These are phyloP conservation scores for Cenchrus fungigraminus DNA, from an alignment of 176 grass and related monocot species.

Conservation along the genomic window DNA sequence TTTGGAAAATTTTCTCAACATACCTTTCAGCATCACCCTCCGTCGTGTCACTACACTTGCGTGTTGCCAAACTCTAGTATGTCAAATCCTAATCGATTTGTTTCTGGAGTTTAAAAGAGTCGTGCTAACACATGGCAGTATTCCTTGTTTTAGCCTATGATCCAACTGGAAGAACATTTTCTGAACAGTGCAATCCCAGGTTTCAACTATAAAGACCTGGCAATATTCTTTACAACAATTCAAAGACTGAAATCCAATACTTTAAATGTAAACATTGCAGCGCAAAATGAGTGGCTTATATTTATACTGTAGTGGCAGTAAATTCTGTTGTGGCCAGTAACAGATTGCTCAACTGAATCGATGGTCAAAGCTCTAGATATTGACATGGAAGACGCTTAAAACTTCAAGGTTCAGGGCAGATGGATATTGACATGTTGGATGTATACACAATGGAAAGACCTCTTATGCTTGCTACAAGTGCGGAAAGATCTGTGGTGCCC, in stretches of 20 bases:
- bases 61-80: not conserved
- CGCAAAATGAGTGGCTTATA: constrained; percentile 6
- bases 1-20: constrained; percentile 5
- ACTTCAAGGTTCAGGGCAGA: constrained; percentile 9
- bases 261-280: not conserved
- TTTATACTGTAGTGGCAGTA: not conserved
- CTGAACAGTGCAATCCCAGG: not conserved
- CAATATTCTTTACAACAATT: not conserved
- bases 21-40: not conserved
- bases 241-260: not conserved
- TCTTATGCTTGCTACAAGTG: constrained; percentile 5
- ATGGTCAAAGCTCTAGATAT: not conserved
- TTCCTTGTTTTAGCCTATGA: not conserved
- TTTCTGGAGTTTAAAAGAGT: not conserved
- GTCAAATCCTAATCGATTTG: not conserved
- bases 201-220: not conserved
- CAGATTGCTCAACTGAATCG: not conserved
- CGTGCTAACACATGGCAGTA: not conserved
- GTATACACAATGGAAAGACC: not conserved
- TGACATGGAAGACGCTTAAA: not conserved
- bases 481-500: not conserved
- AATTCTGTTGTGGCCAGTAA: constrained; percentile 1
- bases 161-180: not conserved
- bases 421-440: constrained; percentile 4
- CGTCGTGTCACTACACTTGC: not conserved